phyloP scores from a whole-genome alignment of 805 yeast species.

The Starmerella riodocensis region DNA sequence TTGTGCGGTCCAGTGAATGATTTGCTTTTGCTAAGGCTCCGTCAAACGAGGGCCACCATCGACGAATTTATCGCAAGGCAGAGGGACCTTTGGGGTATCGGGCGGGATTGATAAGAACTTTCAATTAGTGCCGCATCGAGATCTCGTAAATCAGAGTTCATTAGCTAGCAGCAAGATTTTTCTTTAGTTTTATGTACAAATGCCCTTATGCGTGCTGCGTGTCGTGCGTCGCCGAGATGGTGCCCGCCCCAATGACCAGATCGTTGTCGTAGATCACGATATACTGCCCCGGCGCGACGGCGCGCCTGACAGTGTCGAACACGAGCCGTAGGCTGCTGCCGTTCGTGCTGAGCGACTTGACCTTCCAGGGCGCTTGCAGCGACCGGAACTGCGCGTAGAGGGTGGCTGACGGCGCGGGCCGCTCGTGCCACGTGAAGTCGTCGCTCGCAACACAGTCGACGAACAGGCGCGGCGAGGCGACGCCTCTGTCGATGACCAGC shows the following conservation, averaged over 20 bases:
- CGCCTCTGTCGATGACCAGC: slow-evolving; percentile 64
- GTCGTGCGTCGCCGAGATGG: slow-evolving; percentile 2
- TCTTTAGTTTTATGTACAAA: background rate
- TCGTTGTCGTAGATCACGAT: slow-evolving; percentile 58
- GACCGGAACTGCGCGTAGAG: slow-evolving; percentile 59
- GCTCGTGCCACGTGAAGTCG: slow-evolving; percentile 41
- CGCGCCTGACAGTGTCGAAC: slow-evolving; percentile 41
- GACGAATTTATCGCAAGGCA: too few relatives aligned
- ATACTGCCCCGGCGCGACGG: slow-evolving; percentile 84
- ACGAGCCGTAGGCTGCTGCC: slow-evolving; percentile 26
- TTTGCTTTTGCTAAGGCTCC: too few relatives aligned
- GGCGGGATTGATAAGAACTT: too few relatives aligned
- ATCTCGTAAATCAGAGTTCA: too few relatives aligned
- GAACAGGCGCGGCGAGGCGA: slow-evolving; percentile 44
- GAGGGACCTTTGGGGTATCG: too few relatives aligned
- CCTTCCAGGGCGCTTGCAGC: slow-evolving; percentile 43
- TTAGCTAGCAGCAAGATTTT: too few relatives aligned
- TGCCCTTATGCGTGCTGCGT: background rate
- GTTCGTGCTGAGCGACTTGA: slow-evolving; percentile 24
- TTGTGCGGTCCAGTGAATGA: too few relatives aligned
- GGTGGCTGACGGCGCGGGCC: slow-evolving; percentile 15
- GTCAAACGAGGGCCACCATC: too few relatives aligned
- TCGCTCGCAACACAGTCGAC: slow-evolving; percentile 32
- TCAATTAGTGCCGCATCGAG: too few relatives aligned
- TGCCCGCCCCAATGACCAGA: slow-evolving; percentile 47